Percentiles rank a stretch among this genome's conserved stretches.
Evolutionary conservation across 2,329 filamentous ascomycete species (phyloP).

Genomic region (Scedosporium apiospermum): DNA sequence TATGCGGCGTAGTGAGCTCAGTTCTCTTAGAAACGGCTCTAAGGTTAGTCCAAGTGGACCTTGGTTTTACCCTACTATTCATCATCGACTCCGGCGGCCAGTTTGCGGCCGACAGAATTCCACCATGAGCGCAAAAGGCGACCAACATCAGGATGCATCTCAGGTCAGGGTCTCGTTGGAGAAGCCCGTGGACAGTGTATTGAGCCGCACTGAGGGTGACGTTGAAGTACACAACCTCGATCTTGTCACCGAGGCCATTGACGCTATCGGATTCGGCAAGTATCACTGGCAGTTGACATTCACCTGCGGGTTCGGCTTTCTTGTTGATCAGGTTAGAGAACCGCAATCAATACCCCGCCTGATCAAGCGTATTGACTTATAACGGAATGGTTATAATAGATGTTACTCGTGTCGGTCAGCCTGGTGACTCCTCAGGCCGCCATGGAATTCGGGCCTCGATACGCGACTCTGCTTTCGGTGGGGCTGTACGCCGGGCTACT

Average conservation of each 20-base stretch:
- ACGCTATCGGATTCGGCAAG: constrained; percentile 12
- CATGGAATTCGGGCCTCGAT: constrained; percentile 13
- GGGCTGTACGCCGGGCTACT: constrained; percentile 11
- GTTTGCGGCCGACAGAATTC: not conserved
- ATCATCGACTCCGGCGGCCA: not conserved
- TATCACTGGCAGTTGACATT: constrained; percentile 13
- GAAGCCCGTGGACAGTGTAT: not conserved
- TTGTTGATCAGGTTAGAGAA: constrained; percentile 12
- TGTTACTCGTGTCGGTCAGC: constrained; percentile 13
- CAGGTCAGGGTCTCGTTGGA: not conserved
- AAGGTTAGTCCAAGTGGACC: not conserved
- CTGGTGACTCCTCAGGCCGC: constrained; percentile 12
- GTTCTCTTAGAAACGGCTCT: not conserved
- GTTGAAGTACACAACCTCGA: constrained; percentile 6
- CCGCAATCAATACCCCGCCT: not conserved
- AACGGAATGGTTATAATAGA: constrained; percentile 6
- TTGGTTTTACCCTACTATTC: not conserved
- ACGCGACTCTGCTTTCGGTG: constrained; percentile 10
- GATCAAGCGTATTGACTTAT: not conserved
- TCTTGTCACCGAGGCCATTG: constrained; percentile 10
- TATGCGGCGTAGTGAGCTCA: no score
- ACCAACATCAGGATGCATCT: not conserved
- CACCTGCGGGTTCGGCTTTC: constrained; percentile 13
- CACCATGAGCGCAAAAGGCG: not conserved
- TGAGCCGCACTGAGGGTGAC: not conserved